Conservation (phyloP, 1,284 basidiomycete species). For the Fistulinella cinereoalba region DNA sequence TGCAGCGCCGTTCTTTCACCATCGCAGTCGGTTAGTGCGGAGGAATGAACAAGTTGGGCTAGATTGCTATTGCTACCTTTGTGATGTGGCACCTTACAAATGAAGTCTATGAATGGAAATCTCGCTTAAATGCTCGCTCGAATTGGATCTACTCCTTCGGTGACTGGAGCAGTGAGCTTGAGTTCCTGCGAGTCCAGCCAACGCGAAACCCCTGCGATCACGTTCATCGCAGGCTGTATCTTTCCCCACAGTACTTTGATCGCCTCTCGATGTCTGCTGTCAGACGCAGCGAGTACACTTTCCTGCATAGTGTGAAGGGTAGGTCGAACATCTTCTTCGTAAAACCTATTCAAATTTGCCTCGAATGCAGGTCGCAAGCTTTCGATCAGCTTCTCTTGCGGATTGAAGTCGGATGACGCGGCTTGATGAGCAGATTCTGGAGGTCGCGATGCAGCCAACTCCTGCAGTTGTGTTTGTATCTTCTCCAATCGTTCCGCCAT, state of each 20-base stretch:
- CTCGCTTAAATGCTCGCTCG: background rate
- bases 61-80: background rate
- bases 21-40: background rate
- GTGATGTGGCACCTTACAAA: conserved; percentile 19
- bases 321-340: conserved; percentile 21
- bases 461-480: conserved; percentile 20
- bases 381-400: conserved; percentile 18
- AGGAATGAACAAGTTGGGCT: background rate
- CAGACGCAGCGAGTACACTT: conserved; percentile 12
- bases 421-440: background rate
- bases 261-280: conserved; percentile 23
- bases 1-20: conserved; percentile 28
- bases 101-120: conserved; percentile 17
- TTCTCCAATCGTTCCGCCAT: conserved; percentile 15
- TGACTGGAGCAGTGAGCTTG: conserved; percentile 19
- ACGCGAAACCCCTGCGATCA: conserved; percentile 30
- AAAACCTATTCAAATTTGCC: conserved; percentile 20
- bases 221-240: conserved; percentile 32
- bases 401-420: background rate
- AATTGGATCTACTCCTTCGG: conserved; percentile 1
- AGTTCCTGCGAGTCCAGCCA: conserved; percentile 33
- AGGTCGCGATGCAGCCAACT: conserved; percentile 11
- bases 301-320: conserved; percentile 15
- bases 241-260: conserved; percentile 27
- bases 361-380: conserved; percentile 21